phyloP scores from a whole-genome alignment of 495 filamentous ascomycete genomes.

The Entonaema liquescens region DNA sequence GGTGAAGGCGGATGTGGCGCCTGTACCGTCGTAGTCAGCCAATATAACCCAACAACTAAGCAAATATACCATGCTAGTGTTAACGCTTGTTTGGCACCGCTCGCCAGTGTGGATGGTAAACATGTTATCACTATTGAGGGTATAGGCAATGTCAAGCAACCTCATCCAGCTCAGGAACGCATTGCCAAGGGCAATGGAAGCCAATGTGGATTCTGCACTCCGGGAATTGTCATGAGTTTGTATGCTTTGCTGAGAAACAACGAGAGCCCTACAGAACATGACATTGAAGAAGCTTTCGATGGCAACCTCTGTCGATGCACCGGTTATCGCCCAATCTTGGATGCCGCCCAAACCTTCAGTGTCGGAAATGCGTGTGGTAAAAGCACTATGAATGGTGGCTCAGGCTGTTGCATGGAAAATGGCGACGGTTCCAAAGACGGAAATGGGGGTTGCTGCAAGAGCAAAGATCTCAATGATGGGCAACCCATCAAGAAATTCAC shows the following conservation, averaged over 20 bases:
- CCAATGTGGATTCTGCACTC: slow-evolving; percentile 89
- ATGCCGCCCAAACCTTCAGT: slow-evolving; percentile 84
- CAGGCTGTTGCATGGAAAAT: slow-evolving; percentile 76
- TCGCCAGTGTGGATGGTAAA: slow-evolving; percentile 94
- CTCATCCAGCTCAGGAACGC: slow-evolving; percentile 91
- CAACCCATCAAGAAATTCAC: slow-evolving; percentile 74
- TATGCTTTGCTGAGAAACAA: slow-evolving; percentile 85
- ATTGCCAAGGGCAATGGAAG: slow-evolving; percentile 78
- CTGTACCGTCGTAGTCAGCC: slow-evolving; percentile 94
- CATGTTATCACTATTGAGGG: slow-evolving; percentile 98
- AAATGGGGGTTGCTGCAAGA: slow-evolving; percentile 67
- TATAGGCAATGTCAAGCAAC: slow-evolving; percentile 87
- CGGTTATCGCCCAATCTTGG: slow-evolving; percentile 91
- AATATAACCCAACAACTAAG: slow-evolving; percentile 90
- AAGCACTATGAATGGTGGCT: slow-evolving; percentile 66
- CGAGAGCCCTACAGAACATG: slow-evolving; percentile 70
- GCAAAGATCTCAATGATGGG: slow-evolving; percentile 54
- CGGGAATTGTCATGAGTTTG: slow-evolving; percentile 95
- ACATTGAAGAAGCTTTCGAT: slow-evolving; percentile 90
- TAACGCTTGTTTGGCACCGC: slow-evolving; percentile 92
- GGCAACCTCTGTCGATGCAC: slow-evolving; percentile 97
- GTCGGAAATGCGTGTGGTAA: slow-evolving; percentile 62
- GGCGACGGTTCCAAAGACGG: slow-evolving; percentile 47
- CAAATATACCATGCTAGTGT: slow-evolving; percentile 91
- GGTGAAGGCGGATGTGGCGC: slow-evolving; percentile 97